A percentile compares a stretch with the other conserved stretches of the same genome.
Conservation (phyloP, 2,329 filamentous ascomycete genomes). For the Daldinia eschscholtzii region DNA sequence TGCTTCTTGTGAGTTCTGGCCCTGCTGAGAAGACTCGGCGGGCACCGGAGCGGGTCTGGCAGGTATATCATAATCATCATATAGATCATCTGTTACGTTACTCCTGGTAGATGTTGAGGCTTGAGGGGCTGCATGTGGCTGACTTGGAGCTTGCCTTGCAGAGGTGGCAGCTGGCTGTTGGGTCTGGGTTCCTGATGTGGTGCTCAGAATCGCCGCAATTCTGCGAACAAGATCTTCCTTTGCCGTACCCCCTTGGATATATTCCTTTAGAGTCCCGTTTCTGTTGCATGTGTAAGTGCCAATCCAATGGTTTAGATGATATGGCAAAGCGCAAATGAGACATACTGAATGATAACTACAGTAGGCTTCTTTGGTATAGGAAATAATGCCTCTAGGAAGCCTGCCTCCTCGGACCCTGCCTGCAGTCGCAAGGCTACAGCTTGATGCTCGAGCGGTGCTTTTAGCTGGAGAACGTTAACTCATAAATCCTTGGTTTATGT, state of each 20-base stretch:
- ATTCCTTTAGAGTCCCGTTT: conserved; percentile 82
- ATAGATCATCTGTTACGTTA: conserved; percentile 32
- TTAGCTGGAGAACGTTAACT: conserved; percentile 59
- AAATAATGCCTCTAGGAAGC: conserved; percentile 84
- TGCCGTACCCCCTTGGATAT: conserved; percentile 73
- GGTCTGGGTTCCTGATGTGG: conserved; percentile 31
- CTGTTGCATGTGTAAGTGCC: conserved; percentile 54
- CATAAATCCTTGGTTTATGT: conserved; percentile 22
- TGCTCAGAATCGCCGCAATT: conserved; percentile 60
- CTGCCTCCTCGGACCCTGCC: conserved; percentile 82
- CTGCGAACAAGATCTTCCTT: conserved; percentile 75
- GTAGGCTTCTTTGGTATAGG: conserved; percentile 83
- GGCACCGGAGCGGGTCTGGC: conserved; percentile 15
- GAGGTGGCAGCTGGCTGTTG: conserved; percentile 31
- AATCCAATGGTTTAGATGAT: not conserved
- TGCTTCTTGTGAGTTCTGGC: conserved; percentile 49
- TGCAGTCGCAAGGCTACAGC: conserved; percentile 78
- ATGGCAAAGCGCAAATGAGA: conserved; percentile 15
- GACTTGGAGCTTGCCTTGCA: conserved; percentile 21
- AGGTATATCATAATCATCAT: conserved; percentile 35
- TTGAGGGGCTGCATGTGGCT: conserved; percentile 25
- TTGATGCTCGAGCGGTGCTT: conserved; percentile 67
- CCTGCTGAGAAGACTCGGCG: conserved; percentile 24
- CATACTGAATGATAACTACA: conserved; percentile 80
- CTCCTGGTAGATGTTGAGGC: conserved; percentile 4